phyloP scores from a whole-genome alignment of 331 rosid genomes.

The Erythrophleum ivorense region DNA sequence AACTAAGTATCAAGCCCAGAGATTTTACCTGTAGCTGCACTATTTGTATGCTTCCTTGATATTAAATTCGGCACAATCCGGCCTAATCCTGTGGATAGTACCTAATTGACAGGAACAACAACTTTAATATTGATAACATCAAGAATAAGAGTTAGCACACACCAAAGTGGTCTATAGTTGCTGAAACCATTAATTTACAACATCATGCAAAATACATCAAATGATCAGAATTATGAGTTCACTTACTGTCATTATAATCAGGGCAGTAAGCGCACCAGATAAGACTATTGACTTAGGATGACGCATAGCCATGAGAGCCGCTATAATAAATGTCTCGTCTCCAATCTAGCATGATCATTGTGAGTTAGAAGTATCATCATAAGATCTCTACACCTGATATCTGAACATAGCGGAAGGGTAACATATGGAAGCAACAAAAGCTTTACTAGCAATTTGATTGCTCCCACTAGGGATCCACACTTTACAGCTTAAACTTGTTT shows the following conservation, averaged over 20 bases:
- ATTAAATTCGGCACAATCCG: constrained; percentile 97
- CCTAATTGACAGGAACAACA: constrained; percentile 56
- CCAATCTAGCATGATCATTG: constrained; percentile 69
- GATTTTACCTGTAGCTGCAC: constrained; percentile 85
- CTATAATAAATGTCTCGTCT: constrained; percentile 95
- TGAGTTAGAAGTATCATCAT: constrained; percentile 36
- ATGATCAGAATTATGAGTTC: constrained; percentile 34
- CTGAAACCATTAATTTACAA: constrained; percentile 34
- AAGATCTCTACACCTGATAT: not conserved
- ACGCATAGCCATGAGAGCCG: constrained; percentile 99
- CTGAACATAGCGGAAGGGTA: constrained; percentile 18
- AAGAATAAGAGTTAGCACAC: constrained; percentile 34
- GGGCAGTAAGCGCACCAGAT: constrained; percentile 87
- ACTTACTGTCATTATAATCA: constrained; percentile 92
- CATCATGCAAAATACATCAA: constrained; percentile 35
- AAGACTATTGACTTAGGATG: constrained; percentile 94
- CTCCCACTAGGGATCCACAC: constrained; percentile 10
- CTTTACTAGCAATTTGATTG: constrained; percentile 30
- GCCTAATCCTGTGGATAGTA: constrained; percentile 94
- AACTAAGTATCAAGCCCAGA: constrained; percentile 15
- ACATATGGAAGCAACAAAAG: constrained; percentile 27
- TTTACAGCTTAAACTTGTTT: constrained; percentile 19
- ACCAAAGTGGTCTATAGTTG: constrained; percentile 31
- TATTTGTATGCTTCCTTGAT: constrained; percentile 94
- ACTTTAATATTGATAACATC: constrained; percentile 41